A percentile compares a stretch with the other conserved stretches of the same genome.
Evolutionary conservation across 73 alveolate genomes (phyloP).

Genomic region (Stentor coeruleus): DNA sequence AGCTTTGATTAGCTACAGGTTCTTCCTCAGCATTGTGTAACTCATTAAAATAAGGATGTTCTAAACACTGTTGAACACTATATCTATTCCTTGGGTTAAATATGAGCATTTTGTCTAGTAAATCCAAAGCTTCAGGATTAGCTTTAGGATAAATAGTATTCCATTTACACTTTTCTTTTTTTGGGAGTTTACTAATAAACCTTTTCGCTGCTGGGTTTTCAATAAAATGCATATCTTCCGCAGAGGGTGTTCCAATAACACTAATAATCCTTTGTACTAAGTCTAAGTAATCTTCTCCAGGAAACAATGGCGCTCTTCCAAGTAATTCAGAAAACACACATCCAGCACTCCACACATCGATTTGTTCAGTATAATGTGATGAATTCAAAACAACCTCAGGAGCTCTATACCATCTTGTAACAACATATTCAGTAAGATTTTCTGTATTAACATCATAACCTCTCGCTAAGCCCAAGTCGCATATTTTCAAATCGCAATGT

Average conservation of each 20-base stretch:
- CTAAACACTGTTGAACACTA: constrained; percentile 59
- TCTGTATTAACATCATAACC: constrained; percentile 22
- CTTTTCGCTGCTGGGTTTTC: constrained; percentile 72
- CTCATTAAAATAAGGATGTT: constrained; percentile 76
- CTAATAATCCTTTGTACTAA: constrained; percentile 57
- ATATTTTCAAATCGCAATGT: constrained; percentile 36
- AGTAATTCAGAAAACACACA: constrained; percentile 33
- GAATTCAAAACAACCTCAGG: constrained; percentile 33
- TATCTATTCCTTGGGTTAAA: constrained; percentile 72
- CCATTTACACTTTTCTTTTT: constrained; percentile 59
- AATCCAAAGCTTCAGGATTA: constrained; percentile 67
- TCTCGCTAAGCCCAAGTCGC: constrained; percentile 39
- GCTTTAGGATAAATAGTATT: constrained; percentile 72
- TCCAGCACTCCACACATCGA: constrained; percentile 44
- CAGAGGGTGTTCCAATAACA: constrained; percentile 67
- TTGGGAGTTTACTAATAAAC: constrained; percentile 57
- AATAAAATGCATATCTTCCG: constrained; percentile 61
- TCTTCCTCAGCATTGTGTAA: constrained; percentile 61
- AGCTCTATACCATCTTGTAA: constrained; percentile 40
- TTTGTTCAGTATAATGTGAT: constrained; percentile 38
- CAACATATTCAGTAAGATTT: constrained; percentile 33
- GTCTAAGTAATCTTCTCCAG: constrained; percentile 59
- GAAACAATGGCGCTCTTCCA: constrained; percentile 27
- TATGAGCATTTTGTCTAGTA: constrained; percentile 66
- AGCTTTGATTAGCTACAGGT: constrained; percentile 50